phyloP scores from a whole-genome alignment of 2,329 filamentous ascomycete genomes.

The Aaosphaeria pasadenensis region DNA sequence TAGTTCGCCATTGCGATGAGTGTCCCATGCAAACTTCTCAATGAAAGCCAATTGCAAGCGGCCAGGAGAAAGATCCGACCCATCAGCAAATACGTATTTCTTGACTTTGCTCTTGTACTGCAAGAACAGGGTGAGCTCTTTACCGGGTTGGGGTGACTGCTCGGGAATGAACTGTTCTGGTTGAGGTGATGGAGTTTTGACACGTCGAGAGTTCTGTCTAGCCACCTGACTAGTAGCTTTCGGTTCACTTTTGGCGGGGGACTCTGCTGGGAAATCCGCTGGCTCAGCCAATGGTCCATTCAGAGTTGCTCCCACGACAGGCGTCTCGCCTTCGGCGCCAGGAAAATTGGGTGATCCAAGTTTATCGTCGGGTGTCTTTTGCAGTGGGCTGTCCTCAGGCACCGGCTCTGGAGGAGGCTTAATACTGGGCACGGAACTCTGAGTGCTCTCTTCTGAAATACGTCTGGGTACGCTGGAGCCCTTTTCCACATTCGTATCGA shows the following conservation, averaged over 20 bases:
- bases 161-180: conserved; percentile 46
- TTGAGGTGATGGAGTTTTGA: conserved; percentile 41
- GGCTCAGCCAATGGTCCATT: conserved; percentile 35
- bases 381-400: conserved; percentile 30
- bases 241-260: conserved; percentile 18
- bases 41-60: conserved; percentile 94
- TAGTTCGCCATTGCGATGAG: conserved; percentile 89
- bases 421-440: conserved; percentile 35
- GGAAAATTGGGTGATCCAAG: conserved; percentile 41
- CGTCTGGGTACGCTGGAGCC: conserved; percentile 42
- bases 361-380: conserved; percentile 66
- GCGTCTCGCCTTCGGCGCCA: conserved; percentile 15
- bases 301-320: conserved; percentile 31
- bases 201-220: conserved; percentile 28
- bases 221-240: conserved; percentile 17
- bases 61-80: conserved; percentile 81
- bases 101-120: conserved; percentile 98
- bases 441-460: conserved; percentile 62
- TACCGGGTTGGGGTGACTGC: conserved; percentile 68
- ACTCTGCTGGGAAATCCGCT: conserved; percentile 20
- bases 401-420: conserved; percentile 29
- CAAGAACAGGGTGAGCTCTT: conserved; percentile 88
- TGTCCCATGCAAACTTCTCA: conserved; percentile 99
- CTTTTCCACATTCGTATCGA: conserved; percentile 63
- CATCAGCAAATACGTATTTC: conserved; percentile 86